Evolutionary conservation across 2,329 filamentous ascomycete genomes (phyloP).

Genomic region (Sphaerulina vaccinii): DNA sequence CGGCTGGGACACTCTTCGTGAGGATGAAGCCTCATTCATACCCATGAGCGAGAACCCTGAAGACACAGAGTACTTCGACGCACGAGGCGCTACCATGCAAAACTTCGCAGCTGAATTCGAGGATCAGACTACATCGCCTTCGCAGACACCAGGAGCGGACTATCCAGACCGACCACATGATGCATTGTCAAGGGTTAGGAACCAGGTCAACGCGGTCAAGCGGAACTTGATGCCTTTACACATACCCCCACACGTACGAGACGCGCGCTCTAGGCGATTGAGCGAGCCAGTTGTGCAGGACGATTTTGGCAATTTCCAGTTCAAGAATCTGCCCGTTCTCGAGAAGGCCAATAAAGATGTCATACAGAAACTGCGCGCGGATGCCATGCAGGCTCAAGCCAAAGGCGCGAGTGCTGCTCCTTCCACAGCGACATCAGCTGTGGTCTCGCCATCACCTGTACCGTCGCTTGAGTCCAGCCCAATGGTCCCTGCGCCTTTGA

Average conservation of each 20-base stretch:
- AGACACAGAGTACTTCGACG: constrained; percentile 96
- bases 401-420: constrained; percentile 46
- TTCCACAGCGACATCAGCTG: constrained; percentile 37
- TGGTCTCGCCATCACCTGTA: constrained; percentile 58
- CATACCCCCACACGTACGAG: constrained; percentile 93
- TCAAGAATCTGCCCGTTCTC: constrained; percentile 93
- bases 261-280: constrained; percentile 79
- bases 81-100: constrained; percentile 85
- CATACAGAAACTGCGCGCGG: constrained; percentile 90
- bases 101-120: constrained; percentile 93
- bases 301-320: constrained; percentile 94
- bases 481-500: constrained; percentile 73
- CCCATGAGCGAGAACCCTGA: constrained; percentile 90
- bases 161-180: constrained; percentile 92
- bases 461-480: constrained; percentile 82
- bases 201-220: constrained; percentile 81
- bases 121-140: constrained; percentile 76
- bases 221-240: constrained; percentile 91
- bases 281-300: constrained; percentile 87
- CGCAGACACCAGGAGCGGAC: constrained; percentile 66
- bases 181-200: constrained; percentile 83
- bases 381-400: constrained; percentile 73
- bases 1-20: constrained; percentile 86
- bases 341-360: constrained; percentile 99
- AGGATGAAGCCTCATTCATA: constrained; percentile 94